These are phyloP conservation scores for Cryoendolithus antarcticus DNA, from an alignment of 2,329 filamentous ascomycete species.

Conservation along the genomic window DNA sequence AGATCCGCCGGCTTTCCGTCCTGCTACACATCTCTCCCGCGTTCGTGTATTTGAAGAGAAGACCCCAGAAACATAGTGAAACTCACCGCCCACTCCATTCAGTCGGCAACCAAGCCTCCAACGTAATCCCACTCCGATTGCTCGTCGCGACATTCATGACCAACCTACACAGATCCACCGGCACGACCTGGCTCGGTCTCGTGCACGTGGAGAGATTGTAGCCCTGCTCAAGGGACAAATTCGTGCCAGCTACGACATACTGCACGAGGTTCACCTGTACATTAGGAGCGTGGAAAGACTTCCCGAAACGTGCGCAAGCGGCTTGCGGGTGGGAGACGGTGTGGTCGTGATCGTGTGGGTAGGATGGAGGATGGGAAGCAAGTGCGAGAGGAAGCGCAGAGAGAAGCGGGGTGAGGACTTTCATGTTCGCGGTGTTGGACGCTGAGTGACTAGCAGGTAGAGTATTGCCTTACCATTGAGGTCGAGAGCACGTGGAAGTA, in stretches of 20 bases:
- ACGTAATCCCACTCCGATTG: conserved; percentile 27
- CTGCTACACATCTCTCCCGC: too few relatives aligned
- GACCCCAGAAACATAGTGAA: too few relatives aligned
- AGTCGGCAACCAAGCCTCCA: conserved; percentile 34
- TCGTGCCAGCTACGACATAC: conserved; percentile 17
- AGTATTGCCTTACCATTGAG: too few relatives aligned
- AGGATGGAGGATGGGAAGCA: too few relatives aligned
- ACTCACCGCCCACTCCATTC: conserved; percentile 15
- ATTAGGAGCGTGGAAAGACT: conserved; percentile 12
- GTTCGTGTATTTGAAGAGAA: too few relatives aligned
- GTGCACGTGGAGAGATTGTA: conserved; percentile 30
- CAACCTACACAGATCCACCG: conserved; percentile 30
- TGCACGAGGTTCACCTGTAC: conserved; percentile 16
- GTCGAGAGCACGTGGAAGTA: too few relatives aligned
- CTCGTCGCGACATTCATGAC: conserved; percentile 29
- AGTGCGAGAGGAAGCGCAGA: too few relatives aligned
- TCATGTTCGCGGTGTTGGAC: too few relatives aligned
- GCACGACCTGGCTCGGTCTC: conserved; percentile 17
- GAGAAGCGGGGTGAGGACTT: too few relatives aligned
- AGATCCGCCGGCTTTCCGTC: too few relatives aligned
- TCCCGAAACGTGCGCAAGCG: conserved; percentile 12
- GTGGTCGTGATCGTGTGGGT: not conserved
- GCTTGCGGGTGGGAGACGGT: conserved; percentile 7
- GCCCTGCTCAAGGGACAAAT: conserved; percentile 12
- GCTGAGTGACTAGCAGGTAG: too few relatives aligned